Percentiles rank a stretch among this genome's conserved stretches.
These are phyloP conservation scores for Tylopilus sp. DNA, from an alignment of 1,284 basidiomycete genomes.

Conservation along the genomic window DNA sequence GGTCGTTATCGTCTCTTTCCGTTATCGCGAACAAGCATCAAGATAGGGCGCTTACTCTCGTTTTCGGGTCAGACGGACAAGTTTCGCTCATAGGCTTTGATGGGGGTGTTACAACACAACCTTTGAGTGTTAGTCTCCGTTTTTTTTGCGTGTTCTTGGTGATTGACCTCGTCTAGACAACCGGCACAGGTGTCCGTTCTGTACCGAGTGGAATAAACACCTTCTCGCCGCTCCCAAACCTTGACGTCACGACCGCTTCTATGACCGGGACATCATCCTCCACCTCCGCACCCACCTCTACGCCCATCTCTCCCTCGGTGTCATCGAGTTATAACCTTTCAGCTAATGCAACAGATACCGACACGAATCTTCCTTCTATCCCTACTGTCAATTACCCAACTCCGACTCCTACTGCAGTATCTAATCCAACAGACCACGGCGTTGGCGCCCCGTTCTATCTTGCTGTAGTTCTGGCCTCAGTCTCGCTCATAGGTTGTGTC, in stretches of 20 bases:
- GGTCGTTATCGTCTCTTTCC: conserved; percentile 18
- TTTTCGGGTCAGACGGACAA: conserved; percentile 41
- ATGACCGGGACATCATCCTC: conserved; percentile 9
- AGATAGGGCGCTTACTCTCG: conserved; percentile 34
- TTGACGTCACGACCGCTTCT: conserved; percentile 29
- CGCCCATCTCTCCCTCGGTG: background rate
- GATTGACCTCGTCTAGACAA: conserved; percentile 20
- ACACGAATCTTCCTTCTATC: conserved; percentile 35
- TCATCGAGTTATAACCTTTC: conserved; percentile 18
- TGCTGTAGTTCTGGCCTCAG: conserved; percentile 42
- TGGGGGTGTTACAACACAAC: conserved; percentile 11
- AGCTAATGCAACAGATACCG: conserved; percentile 18
- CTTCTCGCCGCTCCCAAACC: conserved; percentile 25
- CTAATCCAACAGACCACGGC: conserved; percentile 32
- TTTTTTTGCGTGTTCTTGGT: background rate
- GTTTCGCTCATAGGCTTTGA: conserved; percentile 37
- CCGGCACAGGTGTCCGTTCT: conserved; percentile 6
- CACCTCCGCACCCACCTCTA: conserved; percentile 7
- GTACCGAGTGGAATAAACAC: conserved; percentile 5
- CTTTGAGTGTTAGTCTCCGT: conserved; percentile 5
- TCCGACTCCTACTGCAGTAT: conserved; percentile 31
- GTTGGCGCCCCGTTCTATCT: conserved; percentile 46
- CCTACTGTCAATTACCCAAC: conserved; percentile 35
- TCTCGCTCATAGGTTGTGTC: conserved; percentile 42
- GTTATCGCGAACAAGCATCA: conserved; percentile 21